These are phyloP conservation scores for Fraxinus paxiana DNA, from an alignment of 305 asterid genomes.

Conservation along the genomic window DNA sequence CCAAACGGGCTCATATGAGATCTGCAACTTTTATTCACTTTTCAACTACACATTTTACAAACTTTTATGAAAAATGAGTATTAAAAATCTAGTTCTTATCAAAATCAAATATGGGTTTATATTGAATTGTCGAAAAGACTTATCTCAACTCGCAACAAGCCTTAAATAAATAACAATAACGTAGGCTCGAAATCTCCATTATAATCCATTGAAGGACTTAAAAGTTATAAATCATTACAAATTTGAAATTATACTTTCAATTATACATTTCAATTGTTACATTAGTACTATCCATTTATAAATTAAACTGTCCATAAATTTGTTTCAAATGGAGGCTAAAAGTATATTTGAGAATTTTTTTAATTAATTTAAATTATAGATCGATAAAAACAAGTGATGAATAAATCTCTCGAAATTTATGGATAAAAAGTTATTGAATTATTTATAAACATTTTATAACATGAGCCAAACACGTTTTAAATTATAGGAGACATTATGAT, in stretches of 20 bases:
- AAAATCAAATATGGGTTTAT: neutral
- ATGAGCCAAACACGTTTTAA: neutral
- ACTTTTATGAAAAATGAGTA: no score
- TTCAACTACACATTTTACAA: neutral
- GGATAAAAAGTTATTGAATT: neutral
- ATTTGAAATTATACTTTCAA: no score
- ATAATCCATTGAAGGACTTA: neutral
- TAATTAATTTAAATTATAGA: no score
- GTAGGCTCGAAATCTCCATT: neutral
- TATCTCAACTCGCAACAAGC: neutral
- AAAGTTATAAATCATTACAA: neutral
- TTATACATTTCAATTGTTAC: no score
- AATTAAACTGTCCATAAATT: no score
- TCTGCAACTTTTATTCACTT: no score
- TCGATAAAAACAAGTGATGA: neutral
- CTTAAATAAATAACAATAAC: neutral
- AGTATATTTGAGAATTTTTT: neutral
- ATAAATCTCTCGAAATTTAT: no score
- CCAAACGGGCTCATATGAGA: neutral
- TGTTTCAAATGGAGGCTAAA: neutral
- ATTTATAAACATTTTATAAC: neutral
- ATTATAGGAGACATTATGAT: neutral
- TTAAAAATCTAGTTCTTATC: no score
- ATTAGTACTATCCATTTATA: neutral
- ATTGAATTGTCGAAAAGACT: no score